Percentiles rank a stretch among this genome's conserved stretches.
These are phyloP conservation scores for Mesotaenium endlicherianum DNA, from an alignment of 139 green algal species.

Conservation along the genomic window DNA sequence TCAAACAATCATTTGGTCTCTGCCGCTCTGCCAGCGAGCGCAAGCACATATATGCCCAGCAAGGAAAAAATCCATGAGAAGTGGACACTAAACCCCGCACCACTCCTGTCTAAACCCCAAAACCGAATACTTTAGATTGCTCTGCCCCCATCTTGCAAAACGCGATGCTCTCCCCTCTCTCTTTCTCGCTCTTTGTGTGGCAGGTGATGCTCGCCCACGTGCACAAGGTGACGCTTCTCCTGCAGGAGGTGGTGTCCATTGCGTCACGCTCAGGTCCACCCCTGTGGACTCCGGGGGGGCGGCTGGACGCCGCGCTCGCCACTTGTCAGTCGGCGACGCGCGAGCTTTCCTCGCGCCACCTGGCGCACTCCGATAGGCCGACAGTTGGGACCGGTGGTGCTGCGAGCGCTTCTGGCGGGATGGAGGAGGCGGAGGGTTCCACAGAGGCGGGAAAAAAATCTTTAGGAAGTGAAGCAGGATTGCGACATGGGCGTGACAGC, in stretches of 20 bases:
- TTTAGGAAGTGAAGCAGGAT: no score
- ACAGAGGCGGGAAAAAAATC: no score
- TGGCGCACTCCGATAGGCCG: no score
- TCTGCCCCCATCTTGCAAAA: background rate
- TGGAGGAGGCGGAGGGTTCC: no score
- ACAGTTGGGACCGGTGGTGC: no score
- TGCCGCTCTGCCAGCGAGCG: background rate
- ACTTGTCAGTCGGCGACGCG: background rate
- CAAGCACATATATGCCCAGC: no score
- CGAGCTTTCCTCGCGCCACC: no score
- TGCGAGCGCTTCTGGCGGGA: no score
- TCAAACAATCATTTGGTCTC: no score
- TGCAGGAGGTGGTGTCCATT: background rate
- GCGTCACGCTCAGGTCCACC: background rate
- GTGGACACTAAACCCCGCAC: no score
- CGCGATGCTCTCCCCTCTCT: background rate
- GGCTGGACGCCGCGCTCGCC: background rate
- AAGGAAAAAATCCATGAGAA: no score
- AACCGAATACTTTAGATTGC: background rate
- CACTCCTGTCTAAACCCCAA: background rate
- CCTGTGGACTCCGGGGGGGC: background rate
- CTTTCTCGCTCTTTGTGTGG: background rate
- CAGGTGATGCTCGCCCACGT: background rate
- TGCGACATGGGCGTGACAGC: no score
- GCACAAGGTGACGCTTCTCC: background rate